phyloP scores from a whole-genome alignment of 1,284 basidiomycete genomes.

The Meira miltonrushii region DNA sequence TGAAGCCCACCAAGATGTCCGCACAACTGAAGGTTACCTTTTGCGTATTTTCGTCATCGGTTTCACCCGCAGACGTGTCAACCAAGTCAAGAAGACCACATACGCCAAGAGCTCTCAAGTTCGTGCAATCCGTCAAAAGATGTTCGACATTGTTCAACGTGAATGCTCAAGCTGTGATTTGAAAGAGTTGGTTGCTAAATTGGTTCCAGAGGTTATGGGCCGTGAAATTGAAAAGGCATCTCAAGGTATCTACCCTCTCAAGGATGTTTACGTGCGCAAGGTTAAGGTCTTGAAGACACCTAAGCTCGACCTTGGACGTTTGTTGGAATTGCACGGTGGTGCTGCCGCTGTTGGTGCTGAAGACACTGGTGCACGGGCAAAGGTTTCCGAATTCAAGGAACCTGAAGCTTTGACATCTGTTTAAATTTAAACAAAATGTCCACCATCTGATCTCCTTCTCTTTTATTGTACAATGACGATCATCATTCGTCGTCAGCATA shows the following conservation, averaged over 20 bases:
- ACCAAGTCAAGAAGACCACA: constrained; percentile 98
- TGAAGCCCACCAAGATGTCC: constrained; percentile 97
- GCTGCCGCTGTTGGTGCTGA: constrained; percentile 54
- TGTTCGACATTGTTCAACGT: constrained; percentile 99
- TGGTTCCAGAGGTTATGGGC: constrained; percentile 97
- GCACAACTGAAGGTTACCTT: constrained; percentile 99
- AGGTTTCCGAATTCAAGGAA: constrained; percentile 81
- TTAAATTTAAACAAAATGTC: constrained; percentile 21
- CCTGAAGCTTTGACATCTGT: constrained; percentile 75
- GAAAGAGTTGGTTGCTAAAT: constrained; percentile 92
- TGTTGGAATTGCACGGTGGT: constrained; percentile 92
- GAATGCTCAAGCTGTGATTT: constrained; percentile 93
- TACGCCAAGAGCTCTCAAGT: constrained; percentile 95
- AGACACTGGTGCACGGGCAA: constrained; percentile 82
- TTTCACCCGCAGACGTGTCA: constrained; percentile 94
- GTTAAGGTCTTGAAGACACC: constrained; percentile 86
- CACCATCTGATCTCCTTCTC: background rate
- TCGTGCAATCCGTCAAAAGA: constrained; percentile 97
- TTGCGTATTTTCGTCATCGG: constrained; percentile 97
- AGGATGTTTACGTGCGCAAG: constrained; percentile 91
- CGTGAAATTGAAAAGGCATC: constrained; percentile 99
- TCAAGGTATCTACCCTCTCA: constrained; percentile 85
- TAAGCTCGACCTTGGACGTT: constrained; percentile 90
- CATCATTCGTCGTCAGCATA: no score
- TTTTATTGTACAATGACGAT: no score